Base-by-base conservation (phyloP, 352 stramenopile genomes). In the Phytophthora syringae region DNA sequence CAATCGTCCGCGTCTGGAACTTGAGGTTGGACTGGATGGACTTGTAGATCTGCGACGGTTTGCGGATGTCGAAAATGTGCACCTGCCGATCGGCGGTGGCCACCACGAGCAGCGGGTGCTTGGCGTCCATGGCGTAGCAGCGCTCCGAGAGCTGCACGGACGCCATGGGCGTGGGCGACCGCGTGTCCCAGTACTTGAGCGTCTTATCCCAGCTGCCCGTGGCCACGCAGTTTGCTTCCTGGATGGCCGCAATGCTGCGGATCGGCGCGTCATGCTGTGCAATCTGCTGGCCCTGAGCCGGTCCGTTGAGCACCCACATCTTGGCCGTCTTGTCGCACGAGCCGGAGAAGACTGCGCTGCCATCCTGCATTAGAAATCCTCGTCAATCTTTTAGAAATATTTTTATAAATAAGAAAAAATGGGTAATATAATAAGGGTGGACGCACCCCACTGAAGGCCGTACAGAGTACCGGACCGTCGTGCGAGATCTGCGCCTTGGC, bases 131-230 rank as follows among this genome's bases (percentile, higher is more conserved):
- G 62, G 87, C 90, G 76, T 99, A 99, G 30, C 87, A 88, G 58
- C 94, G 86, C 69, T 99, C 94, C 21, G 94, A 97, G 7, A 99
- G 81, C 61, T 97, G 87, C 47, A 99, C 76, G 1, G 77, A 83
- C 16, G 84, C 89, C 54, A 94, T 96, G 15, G 96, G 86, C 45
- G 86, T 97, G 6, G 92, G 90, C 64, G 82, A 88, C 37, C 96
- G 78, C 32, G 86, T 95, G 73, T 99, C 97, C 97, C 97, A 99
- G 75, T 98, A 99, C 83, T 98, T 98, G 57, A 99, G 60, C 44
- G 93, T 97, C 57, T 97, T 96, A 82, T 98, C 92, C 93, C 94
- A 98, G 55, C 86, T 92, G n/a, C 90, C 96, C 16, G 90, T 98
- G 18, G 97, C 92, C 52, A 99, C 92, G 55, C 97, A 88, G 50